Conservation (phyloP, 2,329 filamentous ascomycete genomes). For the Phialophora macrospora region DNA sequence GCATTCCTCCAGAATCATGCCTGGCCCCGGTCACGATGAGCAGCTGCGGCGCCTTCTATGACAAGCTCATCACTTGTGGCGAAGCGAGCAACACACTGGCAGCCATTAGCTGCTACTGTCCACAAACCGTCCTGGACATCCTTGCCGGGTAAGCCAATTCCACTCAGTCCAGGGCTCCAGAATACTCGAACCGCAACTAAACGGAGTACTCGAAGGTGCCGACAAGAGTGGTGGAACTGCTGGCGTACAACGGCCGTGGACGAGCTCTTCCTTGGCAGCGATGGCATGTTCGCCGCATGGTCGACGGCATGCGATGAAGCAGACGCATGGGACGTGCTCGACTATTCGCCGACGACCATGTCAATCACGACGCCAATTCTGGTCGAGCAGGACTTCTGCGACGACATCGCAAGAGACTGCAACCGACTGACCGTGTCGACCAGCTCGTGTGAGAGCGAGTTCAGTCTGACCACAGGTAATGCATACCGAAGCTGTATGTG, state of each 20-base stretch:
- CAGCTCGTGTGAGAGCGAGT: not conserved
- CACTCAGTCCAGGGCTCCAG: not conserved
- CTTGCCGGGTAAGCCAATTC: not conserved
- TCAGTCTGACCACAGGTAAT: not conserved
- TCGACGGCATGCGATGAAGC: not conserved
- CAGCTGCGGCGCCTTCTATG: constrained; percentile 1
- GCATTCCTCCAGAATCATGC: not conserved
- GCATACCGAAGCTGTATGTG: not conserved
- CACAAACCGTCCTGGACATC: not conserved
- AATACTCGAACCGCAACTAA: not conserved
- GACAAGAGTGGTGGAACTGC: constrained; percentile 1
- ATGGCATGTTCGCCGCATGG: not conserved
- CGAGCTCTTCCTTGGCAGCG: not conserved
- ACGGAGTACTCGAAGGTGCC: not conserved
- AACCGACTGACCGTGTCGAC: not conserved
- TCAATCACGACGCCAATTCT: not conserved
- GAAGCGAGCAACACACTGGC: not conserved
- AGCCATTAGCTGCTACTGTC: not conserved
- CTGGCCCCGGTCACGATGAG: not conserved
- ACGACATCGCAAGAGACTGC: not conserved
- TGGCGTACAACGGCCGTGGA: not conserved
- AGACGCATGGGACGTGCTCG: not conserved
- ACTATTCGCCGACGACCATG: not conserved
- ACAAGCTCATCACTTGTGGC: not conserved
- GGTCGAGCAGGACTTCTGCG: not conserved